These are phyloP conservation scores for Physcia stellaris DNA, from an alignment of 495 filamentous ascomycete species.

Conservation along the genomic window DNA sequence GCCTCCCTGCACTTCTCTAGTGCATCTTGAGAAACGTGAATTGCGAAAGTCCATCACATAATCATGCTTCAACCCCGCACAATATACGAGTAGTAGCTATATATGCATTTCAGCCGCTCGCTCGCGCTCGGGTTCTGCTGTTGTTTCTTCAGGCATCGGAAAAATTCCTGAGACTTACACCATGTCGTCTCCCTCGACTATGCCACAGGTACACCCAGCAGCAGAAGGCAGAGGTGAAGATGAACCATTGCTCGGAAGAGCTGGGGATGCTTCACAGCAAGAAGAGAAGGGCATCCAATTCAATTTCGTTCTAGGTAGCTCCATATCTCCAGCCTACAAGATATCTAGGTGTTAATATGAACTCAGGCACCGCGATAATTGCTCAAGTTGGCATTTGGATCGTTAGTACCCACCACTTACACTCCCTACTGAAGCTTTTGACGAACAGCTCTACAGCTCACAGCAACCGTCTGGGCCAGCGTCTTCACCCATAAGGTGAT, in stretches of 20 bases:
- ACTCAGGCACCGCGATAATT: slow-evolving; percentile 45
- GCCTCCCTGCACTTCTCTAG: too few species aligned
- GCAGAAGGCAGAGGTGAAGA: slow-evolving; percentile 35
- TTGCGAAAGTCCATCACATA: too few species aligned
- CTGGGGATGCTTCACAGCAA: slow-evolving; percentile 59
- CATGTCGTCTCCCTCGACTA: slow-evolving; percentile 44
- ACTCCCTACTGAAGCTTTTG: background rate
- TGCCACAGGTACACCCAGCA: slow-evolving; percentile 25
- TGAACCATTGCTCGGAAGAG: slow-evolving; percentile 63
- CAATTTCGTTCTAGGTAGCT: slow-evolving; percentile 67
- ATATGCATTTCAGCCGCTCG: too few species aligned
- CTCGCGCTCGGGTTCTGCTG: too few species aligned
- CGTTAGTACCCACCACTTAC: slow-evolving; percentile 26
- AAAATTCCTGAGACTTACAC: too few species aligned
- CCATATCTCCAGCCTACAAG: slow-evolving; percentile 1
- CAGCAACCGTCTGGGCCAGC: slow-evolving; percentile 56
- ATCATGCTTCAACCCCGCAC: too few species aligned
- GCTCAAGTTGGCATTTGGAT: slow-evolving; percentile 57
- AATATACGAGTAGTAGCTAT: too few species aligned
- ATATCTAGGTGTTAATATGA: slow-evolving; percentile 1
- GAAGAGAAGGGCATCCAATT: slow-evolving; percentile 44
- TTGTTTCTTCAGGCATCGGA: too few species aligned
- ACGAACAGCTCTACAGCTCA: slow-evolving; percentile 37
- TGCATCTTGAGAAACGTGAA: too few species aligned
- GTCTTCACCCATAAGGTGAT: slow-evolving; percentile 53